Conservation (phyloP, 2,329 filamentous ascomycete genomes). For the Elsinoe necatrix region DNA sequence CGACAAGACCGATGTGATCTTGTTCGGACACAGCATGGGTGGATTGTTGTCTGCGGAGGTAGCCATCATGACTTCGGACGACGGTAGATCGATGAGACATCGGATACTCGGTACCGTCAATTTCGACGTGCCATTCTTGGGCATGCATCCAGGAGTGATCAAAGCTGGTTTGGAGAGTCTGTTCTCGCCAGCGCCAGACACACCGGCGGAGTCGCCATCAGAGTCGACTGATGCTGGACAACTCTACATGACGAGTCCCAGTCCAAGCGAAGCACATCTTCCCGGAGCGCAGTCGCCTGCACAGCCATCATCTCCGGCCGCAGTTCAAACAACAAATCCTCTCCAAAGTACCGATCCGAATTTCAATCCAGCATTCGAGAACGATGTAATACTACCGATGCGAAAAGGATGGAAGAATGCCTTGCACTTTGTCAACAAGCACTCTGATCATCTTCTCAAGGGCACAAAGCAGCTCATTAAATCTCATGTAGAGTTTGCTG, state of each 20-base stretch:
- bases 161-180: slow-evolving; percentile 72
- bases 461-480: slow-evolving; percentile 66
- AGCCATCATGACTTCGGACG: slow-evolving; percentile 47
- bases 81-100: slow-evolving; percentile 51
- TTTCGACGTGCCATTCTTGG: slow-evolving; percentile 78
- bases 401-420: slow-evolving; percentile 60
- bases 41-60: slow-evolving; percentile 76
- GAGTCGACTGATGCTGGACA: slow-evolving; percentile 15
- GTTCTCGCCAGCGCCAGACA: slow-evolving; percentile 48
- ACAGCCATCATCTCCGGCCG: neutral
- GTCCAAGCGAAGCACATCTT: neutral
- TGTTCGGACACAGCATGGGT: slow-evolving; percentile 86
- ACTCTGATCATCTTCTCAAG: slow-evolving; percentile 61
- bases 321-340: slow-evolving; percentile 20
- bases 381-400: slow-evolving; percentile 62
- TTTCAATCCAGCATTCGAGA: slow-evolving; percentile 67
- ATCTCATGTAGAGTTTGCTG: slow-evolving; percentile 76
- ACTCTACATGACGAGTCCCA: neutral
- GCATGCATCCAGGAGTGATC: slow-evolving; percentile 81
- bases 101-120: slow-evolving; percentile 71
- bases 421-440: slow-evolving; percentile 72
- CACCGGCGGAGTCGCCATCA: slow-evolving; percentile 23
- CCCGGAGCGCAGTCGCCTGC: neutral
- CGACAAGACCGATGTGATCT: slow-evolving; percentile 64
- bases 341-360: slow-evolving; percentile 45